Conservation (phyloP, 352 stramenopile species). For the Globisporangium radiosum region DNA sequence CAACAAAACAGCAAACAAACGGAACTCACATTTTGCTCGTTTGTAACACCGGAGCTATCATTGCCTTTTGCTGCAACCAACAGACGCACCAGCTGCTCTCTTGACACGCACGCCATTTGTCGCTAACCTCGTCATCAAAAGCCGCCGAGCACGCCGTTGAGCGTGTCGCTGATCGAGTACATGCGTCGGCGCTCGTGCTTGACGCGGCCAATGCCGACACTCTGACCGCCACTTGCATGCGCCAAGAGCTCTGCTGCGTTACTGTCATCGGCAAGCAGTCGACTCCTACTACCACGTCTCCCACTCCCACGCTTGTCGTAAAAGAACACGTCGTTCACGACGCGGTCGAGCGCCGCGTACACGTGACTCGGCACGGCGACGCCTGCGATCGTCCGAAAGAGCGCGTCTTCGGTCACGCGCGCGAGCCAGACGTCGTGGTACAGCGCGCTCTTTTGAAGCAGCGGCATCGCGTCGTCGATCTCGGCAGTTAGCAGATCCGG, state of each 20-base stretch:
- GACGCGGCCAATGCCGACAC: constrained; percentile 58
- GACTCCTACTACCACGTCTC: constrained; percentile 1
- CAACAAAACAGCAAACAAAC: no score
- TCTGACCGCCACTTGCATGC: constrained; percentile 38
- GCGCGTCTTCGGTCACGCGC: constrained; percentile 52
- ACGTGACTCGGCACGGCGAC: constrained; percentile 66
- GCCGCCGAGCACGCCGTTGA: constrained; percentile 65
- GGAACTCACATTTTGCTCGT: no score
- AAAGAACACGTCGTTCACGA: constrained; percentile 84
- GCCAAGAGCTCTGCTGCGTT: neutral
- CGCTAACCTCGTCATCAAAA: constrained; percentile 25
- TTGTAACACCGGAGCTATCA: no score
- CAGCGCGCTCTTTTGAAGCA: constrained; percentile 62
- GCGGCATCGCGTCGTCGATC: constrained; percentile 68
- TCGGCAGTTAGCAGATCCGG: constrained; percentile 45
- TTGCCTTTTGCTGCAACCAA: no score
- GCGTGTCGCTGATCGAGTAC: constrained; percentile 71
- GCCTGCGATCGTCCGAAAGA: constrained; percentile 60
- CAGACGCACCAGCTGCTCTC: no score
- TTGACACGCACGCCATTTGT: no score
- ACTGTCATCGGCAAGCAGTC: constrained; percentile 14
- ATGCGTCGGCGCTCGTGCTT: constrained; percentile 63
- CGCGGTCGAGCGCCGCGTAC: constrained; percentile 57
- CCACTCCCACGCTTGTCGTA: constrained; percentile 46
- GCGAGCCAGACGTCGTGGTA: constrained; percentile 57